phyloP scores from a whole-genome alignment of 345 rosid genomes.

The Firmiana major region DNA sequence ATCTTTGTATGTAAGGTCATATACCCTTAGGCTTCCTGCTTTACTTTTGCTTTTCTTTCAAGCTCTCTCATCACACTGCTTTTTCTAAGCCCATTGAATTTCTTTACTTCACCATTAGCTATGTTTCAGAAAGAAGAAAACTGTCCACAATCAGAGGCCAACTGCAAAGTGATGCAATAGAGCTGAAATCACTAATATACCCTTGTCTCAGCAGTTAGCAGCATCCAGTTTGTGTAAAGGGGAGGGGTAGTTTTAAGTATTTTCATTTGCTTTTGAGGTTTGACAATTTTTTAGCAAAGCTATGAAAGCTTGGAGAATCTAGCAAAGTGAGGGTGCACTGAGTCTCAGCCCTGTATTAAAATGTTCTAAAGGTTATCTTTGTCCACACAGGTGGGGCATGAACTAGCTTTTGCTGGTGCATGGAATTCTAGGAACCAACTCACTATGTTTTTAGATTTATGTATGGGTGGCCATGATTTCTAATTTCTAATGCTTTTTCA shows the following conservation, averaged over 20 bases:
- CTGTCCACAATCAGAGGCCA: conserved; percentile 4
- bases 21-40: conserved; percentile 13
- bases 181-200: background rate
- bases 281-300: conserved; percentile 1
- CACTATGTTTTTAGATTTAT: background rate
- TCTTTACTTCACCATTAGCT: conserved; percentile 9
- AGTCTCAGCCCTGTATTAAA: background rate
- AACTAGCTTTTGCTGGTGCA: background rate
- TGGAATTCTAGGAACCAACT: background rate
- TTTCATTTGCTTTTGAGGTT: background rate
- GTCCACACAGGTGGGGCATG: background rate
- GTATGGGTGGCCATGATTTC: background rate
- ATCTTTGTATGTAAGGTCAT: conserved; percentile 32
- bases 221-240: background rate
- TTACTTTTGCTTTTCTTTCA: conserved; percentile 2
- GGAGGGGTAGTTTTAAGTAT: background rate
- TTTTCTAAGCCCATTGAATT: background rate
- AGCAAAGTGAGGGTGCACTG: background rate
- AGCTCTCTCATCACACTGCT: background rate
- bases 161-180: background rate
- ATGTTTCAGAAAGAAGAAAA: conserved; percentile 16
- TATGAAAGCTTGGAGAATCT: background rate
- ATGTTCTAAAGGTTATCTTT: conserved; percentile 2
- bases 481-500: background rate
- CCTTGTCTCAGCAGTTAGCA: background rate